Evolutionary conservation across 805 yeast species (phyloP), one percentile per base, ranked within the genome.

Genomic region (Wilhelminamyces savonicus): DNA sequence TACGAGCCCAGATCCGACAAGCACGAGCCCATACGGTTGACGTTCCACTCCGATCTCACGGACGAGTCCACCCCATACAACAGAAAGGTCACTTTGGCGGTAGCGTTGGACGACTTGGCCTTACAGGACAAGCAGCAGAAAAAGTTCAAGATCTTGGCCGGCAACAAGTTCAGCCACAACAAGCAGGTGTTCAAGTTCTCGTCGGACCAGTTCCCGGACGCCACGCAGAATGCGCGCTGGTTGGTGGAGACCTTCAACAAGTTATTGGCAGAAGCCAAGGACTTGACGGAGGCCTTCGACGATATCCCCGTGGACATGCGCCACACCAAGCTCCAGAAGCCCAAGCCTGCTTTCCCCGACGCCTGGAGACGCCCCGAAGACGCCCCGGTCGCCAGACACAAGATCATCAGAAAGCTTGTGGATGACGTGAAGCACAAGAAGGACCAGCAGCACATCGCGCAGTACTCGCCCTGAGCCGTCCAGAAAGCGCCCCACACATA

Each of bases 261-360:
- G 32, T 62, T 92, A 28, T 47, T 88, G 17, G 51, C 52, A 16
- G 88, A 78, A 44, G 64, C 95, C 6, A 82, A 76, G 46, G 81
- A 75, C 29, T 49, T 69, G 26, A 45, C 58, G n/a, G 82, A 81
- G 32, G 39, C 43, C n/a, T 83, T 84, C 43, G 66, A 69, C 24
- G 94, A 84, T 46, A 62, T 90, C 19, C 96, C 97, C 19, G 56
- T 90, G 28, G 95, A 88, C 54, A 75, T 67, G 16, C 76, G 95
- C 54, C 86, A 80, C 49, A 69, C 71, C 30, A 74, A 66, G 46
- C 47, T 61, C 16, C 39, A 40, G 13, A 56, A 59, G 43, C 67
- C 46, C 56, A 53, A 52, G 30, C 59, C 58, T 6, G 52, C 48
- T 17, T 87, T 84, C 66, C 97, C 97, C 11, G 76, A 76, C 39